These are phyloP conservation scores for Cicer arietinum DNA, from an alignment of 306 rosid species.

Conservation along the genomic window DNA sequence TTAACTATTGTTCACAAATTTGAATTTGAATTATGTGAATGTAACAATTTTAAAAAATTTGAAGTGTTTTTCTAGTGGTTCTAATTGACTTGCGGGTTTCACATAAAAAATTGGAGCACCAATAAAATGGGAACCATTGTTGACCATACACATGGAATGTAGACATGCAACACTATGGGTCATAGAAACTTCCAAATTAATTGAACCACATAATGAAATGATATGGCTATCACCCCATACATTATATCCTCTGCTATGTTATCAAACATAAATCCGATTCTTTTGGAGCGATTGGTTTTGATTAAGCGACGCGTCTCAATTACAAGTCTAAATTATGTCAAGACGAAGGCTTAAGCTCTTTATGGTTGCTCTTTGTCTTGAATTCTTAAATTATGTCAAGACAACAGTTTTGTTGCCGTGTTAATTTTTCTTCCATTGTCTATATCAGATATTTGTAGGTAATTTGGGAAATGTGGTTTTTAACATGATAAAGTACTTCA, in stretches of 20 bases:
- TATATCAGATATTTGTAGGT: slow-evolving; percentile 37
- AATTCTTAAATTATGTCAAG: slow-evolving; percentile 6
- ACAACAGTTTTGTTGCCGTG: slow-evolving; percentile 45
- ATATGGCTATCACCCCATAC: slow-evolving; percentile 7
- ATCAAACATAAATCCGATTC: slow-evolving; percentile 37
- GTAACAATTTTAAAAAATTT: too few species aligned
- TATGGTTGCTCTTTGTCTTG: background rate
- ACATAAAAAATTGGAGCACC: background rate
- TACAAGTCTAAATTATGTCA: slow-evolving; percentile 43
- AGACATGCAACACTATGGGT: background rate
- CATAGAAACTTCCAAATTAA: slow-evolving; percentile 9
- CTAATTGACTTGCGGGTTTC: too few species aligned
- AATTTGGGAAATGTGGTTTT: too few species aligned
- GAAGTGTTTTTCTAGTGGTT: too few species aligned
- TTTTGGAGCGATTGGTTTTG: slow-evolving; percentile 37
- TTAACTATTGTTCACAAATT: too few species aligned
- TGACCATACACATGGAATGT: slow-evolving; percentile 18
- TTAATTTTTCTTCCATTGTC: slow-evolving; percentile 1
- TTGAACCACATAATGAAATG: slow-evolving; percentile 27
- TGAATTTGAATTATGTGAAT: too few species aligned
- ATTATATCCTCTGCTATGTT: slow-evolving; percentile 22
- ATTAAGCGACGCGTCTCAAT: slow-evolving; percentile 33
- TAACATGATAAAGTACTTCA: too few species aligned
- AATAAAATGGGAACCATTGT: slow-evolving; percentile 23
- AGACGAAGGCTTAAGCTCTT: slow-evolving; percentile 50